These are phyloP conservation scores for Macrophomina tecta DNA, from an alignment of 2,329 filamentous ascomycete species.

Conservation along the genomic window DNA sequence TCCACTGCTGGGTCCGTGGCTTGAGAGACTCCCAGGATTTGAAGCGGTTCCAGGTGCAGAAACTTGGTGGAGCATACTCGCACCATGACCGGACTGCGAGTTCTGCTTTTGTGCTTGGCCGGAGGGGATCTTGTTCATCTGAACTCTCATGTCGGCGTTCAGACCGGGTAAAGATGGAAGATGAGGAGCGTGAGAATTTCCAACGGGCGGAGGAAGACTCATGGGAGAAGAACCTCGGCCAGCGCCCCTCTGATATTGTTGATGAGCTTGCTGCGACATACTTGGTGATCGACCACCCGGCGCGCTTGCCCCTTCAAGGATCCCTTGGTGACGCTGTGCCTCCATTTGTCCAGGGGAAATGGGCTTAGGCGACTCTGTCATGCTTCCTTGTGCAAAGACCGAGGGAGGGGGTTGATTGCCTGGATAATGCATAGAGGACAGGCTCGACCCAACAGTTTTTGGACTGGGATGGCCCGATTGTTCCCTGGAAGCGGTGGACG, in stretches of 20 bases:
- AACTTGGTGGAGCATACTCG: conserved; percentile 50
- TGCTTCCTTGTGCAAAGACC: conserved; percentile 72
- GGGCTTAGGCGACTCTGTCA: conserved; percentile 88
- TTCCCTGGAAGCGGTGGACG: conserved; percentile 38
- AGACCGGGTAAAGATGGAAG: conserved; percentile 51
- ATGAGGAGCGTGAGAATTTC: conserved; percentile 50
- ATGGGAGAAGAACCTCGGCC: conserved; percentile 63
- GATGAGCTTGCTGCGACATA: conserved; percentile 63
- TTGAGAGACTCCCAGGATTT: conserved; percentile 53
- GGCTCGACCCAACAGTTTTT: conserved; percentile 44
- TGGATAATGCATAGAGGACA: conserved; percentile 44
- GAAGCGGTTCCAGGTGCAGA: conserved; percentile 48
- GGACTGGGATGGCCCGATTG: conserved; percentile 49
- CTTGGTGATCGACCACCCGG: conserved; percentile 70
- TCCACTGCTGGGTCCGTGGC: conserved; percentile 62
- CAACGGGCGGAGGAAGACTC: conserved; percentile 46
- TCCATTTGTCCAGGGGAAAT: conserved; percentile 70
- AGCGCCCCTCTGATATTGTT: conserved; percentile 67
- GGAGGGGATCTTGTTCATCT: conserved; percentile 28
- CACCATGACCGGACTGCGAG: conserved; percentile 36
- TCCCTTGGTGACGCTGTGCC: conserved; percentile 60
- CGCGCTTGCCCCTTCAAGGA: conserved; percentile 50
- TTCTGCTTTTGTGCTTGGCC: conserved; percentile 35
- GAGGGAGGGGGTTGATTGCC: conserved; percentile 47
- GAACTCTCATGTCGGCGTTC: conserved; percentile 34